Conservation (phyloP, 202 grass and related monocot species). For the Miscanthus sacchariflorus region DNA sequence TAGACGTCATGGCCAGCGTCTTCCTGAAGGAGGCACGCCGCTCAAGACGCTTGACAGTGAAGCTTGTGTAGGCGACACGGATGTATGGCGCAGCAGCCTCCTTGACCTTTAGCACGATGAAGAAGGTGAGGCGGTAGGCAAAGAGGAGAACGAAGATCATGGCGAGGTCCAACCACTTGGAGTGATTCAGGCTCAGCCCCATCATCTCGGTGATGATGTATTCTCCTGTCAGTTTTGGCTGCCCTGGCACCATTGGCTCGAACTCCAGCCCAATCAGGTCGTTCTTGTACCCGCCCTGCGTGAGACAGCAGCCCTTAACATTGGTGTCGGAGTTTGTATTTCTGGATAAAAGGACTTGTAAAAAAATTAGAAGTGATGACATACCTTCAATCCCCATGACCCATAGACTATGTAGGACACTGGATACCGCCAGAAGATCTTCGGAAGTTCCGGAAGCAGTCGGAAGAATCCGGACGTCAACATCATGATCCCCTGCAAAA, state of each 20-base stretch:
- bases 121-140: conserved; percentile 83
- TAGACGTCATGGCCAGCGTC: conserved; percentile 51
- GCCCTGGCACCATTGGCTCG: conserved; percentile 82
- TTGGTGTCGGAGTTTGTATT: not conserved
- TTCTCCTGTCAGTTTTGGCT: conserved; percentile 72
- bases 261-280: conserved; percentile 93
- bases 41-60: conserved; percentile 61
- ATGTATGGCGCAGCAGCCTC: conserved; percentile 80
- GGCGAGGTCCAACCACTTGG: conserved; percentile 89
- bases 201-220: conserved; percentile 79
- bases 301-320: not conserved
- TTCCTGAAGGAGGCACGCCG: conserved; percentile 69
- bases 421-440: conserved; percentile 88
- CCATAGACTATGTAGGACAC: conserved; percentile 88
- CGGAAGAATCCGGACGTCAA: conserved; percentile 93
- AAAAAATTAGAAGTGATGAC: not conserved
- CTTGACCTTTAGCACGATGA: conserved; percentile 87
- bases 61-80: conserved; percentile 63
- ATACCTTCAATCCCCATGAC: conserved; percentile 95
- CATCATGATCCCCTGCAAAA: conserved; percentile 96
- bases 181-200: conserved; percentile 69
- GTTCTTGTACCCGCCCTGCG: conserved; percentile 88
- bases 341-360: not conserved
- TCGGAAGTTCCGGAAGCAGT: conserved; percentile 89
- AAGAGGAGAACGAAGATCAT: conserved; percentile 85